Conservation (phyloP, 129 eudicot genomes). For the Artemisia tridentata region DNA sequence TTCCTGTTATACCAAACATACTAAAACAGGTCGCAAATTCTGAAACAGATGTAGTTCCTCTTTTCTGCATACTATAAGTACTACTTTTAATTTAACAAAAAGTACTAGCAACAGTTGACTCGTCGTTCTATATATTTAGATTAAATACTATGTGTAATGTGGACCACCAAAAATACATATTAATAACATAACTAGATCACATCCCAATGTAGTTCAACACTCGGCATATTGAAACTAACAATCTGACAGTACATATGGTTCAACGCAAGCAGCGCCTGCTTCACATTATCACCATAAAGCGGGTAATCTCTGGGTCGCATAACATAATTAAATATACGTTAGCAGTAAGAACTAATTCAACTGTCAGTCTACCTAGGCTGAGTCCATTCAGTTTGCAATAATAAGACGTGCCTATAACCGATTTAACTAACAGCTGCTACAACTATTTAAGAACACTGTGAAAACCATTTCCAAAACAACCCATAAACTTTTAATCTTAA, state of each 20-base stretch:
- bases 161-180: background rate
- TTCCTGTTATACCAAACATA: background rate
- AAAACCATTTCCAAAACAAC: too few relatives aligned
- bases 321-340: background rate
- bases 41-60: conserved; percentile 10
- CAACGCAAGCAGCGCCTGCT: conserved; percentile 17
- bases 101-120: background rate
- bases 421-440: background rate
- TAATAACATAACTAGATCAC: background rate
- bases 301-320: background rate
- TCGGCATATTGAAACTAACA: background rate
- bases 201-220: background rate
- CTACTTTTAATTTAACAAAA: background rate
- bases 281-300: conserved; percentile 9
- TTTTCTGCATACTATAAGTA: background rate
- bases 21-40: conserved; percentile 1
- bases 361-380: background rate
- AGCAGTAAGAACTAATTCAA: background rate
- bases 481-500: too few relatives aligned
- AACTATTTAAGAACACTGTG: too few relatives aligned
- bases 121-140: too few relatives aligned
- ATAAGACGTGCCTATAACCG: too few relatives aligned
- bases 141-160: too few relatives aligned
- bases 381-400: too few relatives aligned
- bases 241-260: conserved; percentile 2